These are phyloP conservation scores for Kalaharituber pfeilii DNA, from an alignment of 2,329 filamentous ascomycete genomes.

Conservation along the genomic window DNA sequence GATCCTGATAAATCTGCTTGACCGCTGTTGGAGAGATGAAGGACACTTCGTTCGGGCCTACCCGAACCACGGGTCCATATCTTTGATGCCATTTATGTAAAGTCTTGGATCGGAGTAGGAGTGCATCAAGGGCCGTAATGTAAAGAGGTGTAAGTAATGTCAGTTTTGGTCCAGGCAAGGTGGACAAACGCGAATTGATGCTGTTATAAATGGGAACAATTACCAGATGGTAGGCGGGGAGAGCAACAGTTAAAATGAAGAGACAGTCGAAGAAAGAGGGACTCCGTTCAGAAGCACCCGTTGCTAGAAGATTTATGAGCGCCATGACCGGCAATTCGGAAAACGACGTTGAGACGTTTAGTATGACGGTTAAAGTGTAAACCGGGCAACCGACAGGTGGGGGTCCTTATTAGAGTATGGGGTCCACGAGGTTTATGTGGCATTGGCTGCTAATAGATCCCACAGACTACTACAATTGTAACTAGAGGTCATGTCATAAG, in stretches of 20 bases:
- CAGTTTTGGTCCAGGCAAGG: not conserved
- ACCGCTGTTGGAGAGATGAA: constrained; percentile 40
- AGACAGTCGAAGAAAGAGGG: too few species aligned
- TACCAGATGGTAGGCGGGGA: not conserved
- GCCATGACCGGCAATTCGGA: too few species aligned
- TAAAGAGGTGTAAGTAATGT: not conserved
- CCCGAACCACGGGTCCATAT: constrained; percentile 41
- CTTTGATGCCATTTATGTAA: constrained; percentile 28
- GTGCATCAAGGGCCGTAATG: not conserved
- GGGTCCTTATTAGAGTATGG: too few species aligned
- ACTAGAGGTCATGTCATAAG: too few species aligned
- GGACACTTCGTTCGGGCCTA: constrained; percentile 42
- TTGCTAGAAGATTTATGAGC: too few species aligned
- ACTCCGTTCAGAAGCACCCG: too few species aligned
- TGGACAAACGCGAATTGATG: not conserved
- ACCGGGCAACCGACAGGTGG: too few species aligned
- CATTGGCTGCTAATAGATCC: too few species aligned
- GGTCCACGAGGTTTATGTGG: too few species aligned
- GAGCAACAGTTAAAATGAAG: not conserved
- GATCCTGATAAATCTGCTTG: constrained; percentile 40
- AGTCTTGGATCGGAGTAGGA: constrained; percentile 7
- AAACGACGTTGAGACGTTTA: too few species aligned
- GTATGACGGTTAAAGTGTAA: too few species aligned
- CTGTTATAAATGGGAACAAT: not conserved
- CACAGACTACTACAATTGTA: too few species aligned